A percentile compares a stretch with the other conserved stretches of the same genome.
Conservation (phyloP, 2,329 filamentous ascomycete species). For the Seiridium cupressi region DNA sequence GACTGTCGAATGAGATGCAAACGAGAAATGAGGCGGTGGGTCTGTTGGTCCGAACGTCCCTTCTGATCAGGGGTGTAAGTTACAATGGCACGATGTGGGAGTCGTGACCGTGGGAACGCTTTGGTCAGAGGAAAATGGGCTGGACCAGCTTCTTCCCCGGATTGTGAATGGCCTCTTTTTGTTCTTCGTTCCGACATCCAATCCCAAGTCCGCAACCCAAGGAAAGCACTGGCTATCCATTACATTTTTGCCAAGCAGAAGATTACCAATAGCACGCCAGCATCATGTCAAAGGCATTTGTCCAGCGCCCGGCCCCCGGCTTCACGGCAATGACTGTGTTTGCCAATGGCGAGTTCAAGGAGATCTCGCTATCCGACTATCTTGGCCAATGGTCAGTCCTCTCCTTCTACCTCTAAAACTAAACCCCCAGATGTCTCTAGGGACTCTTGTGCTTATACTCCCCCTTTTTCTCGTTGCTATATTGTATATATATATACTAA, state of each 20-base stretch:
- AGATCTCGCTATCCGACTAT: slow-evolving; percentile 42
- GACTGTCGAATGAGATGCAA: background rate
- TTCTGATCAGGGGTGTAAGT: background rate
- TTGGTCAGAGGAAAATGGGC: background rate
- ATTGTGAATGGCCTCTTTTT: background rate
- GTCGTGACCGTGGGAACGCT: background rate
- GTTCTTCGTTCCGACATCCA: background rate
- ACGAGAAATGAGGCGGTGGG: background rate
- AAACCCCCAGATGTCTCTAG: background rate
- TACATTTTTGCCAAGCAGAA: no score
- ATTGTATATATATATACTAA: background rate
- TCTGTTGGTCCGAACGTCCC: background rate
- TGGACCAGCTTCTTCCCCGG: background rate
- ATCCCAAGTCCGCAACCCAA: background rate
- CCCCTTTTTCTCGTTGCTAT: background rate
- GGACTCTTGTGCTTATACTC: background rate
- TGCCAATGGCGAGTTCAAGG: slow-evolving; percentile 45
- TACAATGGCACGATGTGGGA: slow-evolving; percentile 1
- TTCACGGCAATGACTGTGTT: slow-evolving; percentile 51
- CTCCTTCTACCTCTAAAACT: background rate
- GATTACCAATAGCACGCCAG: background rate
- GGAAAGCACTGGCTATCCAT: background rate
- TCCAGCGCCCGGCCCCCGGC: slow-evolving; percentile 46
- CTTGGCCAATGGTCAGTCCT: slow-evolving; percentile 42
- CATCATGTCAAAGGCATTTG: slow-evolving; percentile 43